Evolutionary conservation across 352 stramenopile genomes (phyloP).

Genomic region (Phytophthora sansomeana): DNA sequence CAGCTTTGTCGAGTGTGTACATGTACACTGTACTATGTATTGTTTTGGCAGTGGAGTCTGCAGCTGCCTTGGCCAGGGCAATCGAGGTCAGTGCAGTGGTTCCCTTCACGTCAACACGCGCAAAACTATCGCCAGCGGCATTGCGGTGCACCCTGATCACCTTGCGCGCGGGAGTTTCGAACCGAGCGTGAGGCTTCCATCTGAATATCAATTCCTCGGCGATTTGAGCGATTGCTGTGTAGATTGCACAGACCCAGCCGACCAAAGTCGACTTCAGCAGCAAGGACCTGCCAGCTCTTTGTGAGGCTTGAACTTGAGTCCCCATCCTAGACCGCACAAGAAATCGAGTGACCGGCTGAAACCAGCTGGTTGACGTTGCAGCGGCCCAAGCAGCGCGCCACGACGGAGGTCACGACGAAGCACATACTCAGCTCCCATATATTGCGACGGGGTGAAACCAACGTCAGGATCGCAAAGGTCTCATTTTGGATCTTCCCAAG

Average conservation of each 20-base stretch:
- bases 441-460: conserved; percentile 1
- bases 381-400: conserved; percentile 22
- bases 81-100: neutral
- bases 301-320: conserved; percentile 35
- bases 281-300: conserved; percentile 31
- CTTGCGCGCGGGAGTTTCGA: conserved; percentile 13
- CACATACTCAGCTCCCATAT: neutral
- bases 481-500: conserved; percentile 27
- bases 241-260: conserved; percentile 4
- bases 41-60: neutral
- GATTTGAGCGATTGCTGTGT: conserved; percentile 20
- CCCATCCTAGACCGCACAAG: conserved; percentile 20
- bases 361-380: conserved; percentile 36
- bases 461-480: neutral
- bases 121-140: neutral
- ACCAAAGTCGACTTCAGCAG: no score
- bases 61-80: no score
- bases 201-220: conserved; percentile 15
- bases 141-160: neutral
- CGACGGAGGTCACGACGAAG: conserved; percentile 15
- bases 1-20: neutral
- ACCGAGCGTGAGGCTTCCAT: neutral
- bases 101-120: no score
- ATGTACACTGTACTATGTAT: neutral
- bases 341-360: no score